A percentile compares a stretch with the other conserved stretches of the same genome.
Evolutionary conservation across 176 grass and related monocot species (phyloP).

Genomic region (Cenchrus americanus): DNA sequence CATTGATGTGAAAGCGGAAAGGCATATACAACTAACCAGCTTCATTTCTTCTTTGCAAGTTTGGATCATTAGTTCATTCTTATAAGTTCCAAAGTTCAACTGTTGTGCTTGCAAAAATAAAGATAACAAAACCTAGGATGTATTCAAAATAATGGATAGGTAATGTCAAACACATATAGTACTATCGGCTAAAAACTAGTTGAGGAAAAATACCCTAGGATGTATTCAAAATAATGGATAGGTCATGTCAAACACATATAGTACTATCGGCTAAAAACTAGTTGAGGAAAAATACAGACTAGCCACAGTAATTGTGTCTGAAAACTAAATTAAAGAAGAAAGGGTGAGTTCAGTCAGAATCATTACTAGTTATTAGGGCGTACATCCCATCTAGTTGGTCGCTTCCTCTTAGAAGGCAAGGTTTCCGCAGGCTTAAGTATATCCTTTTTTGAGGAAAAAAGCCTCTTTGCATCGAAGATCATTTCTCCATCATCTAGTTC

Average conservation of each 20-base stretch:
- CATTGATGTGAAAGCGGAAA: not conserved
- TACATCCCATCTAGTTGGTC: slow-evolving; percentile 37
- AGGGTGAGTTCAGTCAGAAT: not conserved
- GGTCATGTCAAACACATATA: not conserved
- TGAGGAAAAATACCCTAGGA: not conserved
- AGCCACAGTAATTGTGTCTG: not conserved
- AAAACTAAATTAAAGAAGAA: slow-evolving; percentile 12
- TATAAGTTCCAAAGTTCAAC: not conserved
- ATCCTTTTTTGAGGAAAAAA: not conserved
- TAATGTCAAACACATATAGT: not conserved
- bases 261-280: not conserved
- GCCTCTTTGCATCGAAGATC: not conserved
- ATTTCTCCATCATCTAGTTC: slow-evolving; percentile 5
- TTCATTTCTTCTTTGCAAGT: not conserved
- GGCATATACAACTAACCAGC: not conserved
- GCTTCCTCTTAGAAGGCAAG: slow-evolving; percentile 26
- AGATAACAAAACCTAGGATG: not conserved
- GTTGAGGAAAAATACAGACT: not conserved
- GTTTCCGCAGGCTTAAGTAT: not conserved
- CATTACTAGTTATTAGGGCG: slow-evolving; percentile 1
- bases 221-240: not conserved
- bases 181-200: not conserved
- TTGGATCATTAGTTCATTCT: not conserved
- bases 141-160: not conserved
- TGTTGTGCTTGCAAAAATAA: slow-evolving; percentile 5